These are phyloP conservation scores for Aspergillus quadrilineatus DNA, from an alignment of 2,329 filamentous ascomycete species.

Conservation along the genomic window DNA sequence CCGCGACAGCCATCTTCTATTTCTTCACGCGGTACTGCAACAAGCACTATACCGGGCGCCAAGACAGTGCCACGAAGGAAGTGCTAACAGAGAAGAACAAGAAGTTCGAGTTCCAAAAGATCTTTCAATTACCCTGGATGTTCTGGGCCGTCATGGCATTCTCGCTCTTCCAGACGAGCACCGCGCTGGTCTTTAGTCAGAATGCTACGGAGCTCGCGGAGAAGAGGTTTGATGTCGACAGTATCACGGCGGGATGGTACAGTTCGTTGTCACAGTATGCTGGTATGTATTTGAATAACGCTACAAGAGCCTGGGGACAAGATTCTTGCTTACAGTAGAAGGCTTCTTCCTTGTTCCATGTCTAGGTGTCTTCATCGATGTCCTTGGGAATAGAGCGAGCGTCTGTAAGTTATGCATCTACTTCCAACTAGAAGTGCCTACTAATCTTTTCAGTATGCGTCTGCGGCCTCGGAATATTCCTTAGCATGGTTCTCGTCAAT, in stretches of 20 bases:
- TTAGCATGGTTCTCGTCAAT: slow-evolving; percentile 56
- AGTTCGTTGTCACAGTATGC: slow-evolving; percentile 57
- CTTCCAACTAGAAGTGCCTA: slow-evolving; percentile 11
- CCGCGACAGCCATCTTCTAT: slow-evolving; percentile 55
- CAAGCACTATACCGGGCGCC: slow-evolving; percentile 47
- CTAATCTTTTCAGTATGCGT: slow-evolving; percentile 27
- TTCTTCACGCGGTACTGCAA: slow-evolving; percentile 56
- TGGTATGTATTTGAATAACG: slow-evolving; percentile 23
- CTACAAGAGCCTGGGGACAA: not conserved
- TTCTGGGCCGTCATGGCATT: slow-evolving; percentile 59
- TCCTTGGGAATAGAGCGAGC: slow-evolving; percentile 54
- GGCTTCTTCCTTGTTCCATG: slow-evolving; percentile 59
- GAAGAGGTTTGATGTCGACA: slow-evolving; percentile 56
- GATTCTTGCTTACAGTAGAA: too few relatives aligned
- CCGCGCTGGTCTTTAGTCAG: slow-evolving; percentile 54
- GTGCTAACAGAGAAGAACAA: slow-evolving; percentile 60
- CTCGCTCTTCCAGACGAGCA: slow-evolving; percentile 59
- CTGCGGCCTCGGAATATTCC: slow-evolving; percentile 52
- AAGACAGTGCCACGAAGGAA: slow-evolving; percentile 60
- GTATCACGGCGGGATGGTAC: slow-evolving; percentile 62
- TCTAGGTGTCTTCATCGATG: slow-evolving; percentile 57
- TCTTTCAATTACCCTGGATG: slow-evolving; percentile 59
- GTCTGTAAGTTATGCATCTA: slow-evolving; percentile 31
- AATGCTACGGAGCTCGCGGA: slow-evolving; percentile 64
- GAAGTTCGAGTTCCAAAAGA: slow-evolving; percentile 56